phyloP scores from a whole-genome alignment of 345 rosid species.

The Heritiera fomes region DNA sequence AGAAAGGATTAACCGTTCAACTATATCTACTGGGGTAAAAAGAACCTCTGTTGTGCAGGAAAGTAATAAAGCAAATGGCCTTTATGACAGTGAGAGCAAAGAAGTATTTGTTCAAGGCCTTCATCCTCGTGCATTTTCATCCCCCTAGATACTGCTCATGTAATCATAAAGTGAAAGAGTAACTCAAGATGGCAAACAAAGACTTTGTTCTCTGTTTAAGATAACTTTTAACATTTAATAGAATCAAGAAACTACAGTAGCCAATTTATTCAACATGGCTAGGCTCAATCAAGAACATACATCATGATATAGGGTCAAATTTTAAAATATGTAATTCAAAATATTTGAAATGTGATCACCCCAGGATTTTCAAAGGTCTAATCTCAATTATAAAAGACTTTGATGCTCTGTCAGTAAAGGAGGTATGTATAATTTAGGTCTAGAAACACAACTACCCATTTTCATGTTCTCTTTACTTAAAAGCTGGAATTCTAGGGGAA shows the following conservation, averaged over 20 bases:
- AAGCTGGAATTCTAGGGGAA: slow-evolving; percentile 8
- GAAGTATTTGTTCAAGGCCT: slow-evolving; percentile 68
- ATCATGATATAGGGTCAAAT: slow-evolving; percentile 5
- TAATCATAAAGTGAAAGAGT: slow-evolving; percentile 16
- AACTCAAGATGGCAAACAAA: slow-evolving; percentile 5
- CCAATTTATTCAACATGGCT: background rate
- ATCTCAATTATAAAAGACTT: background rate
- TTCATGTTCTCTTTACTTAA: background rate
- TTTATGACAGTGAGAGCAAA: slow-evolving; percentile 79
- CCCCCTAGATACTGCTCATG: slow-evolving; percentile 59
- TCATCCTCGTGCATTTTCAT: slow-evolving; percentile 40
- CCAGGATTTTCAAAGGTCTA: background rate
- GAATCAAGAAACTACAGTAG: background rate
- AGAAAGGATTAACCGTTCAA: background rate
- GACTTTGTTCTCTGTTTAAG: background rate
- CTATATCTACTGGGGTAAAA: background rate
- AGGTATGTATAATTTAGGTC: background rate
- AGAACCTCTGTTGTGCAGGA: slow-evolving; percentile 55
- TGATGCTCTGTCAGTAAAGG: background rate
- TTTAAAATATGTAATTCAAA: background rate
- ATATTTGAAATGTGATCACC: background rate
- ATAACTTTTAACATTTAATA: background rate
- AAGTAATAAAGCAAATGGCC: slow-evolving; percentile 90
- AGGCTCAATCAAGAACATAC: background rate
- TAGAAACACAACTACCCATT: slow-evolving; percentile 14